Evolutionary conservation across 805 yeast genomes (phyloP).

Genomic region (Ogataea saltuana): DNA sequence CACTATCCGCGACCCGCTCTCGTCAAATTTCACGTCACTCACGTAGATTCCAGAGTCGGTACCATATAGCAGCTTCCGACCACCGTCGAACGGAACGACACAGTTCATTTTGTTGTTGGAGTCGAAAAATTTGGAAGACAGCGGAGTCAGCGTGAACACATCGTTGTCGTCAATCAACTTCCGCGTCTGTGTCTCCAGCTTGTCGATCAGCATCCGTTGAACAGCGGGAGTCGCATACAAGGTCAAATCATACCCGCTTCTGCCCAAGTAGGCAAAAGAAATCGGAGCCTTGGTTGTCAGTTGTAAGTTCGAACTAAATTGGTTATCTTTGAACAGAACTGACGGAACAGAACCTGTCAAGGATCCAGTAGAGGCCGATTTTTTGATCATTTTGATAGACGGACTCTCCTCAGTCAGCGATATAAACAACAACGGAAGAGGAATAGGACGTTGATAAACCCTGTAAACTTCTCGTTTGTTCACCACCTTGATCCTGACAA

Average conservation of each 20-base stretch:
- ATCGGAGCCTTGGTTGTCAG: conserved; percentile 44
- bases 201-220: conserved; percentile 78
- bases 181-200: conserved; percentile 76
- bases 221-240: conserved; percentile 58
- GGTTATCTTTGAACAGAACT: conserved; percentile 26
- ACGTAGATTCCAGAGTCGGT: conserved; percentile 90
- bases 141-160: conserved; percentile 73
- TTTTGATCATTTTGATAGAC: conserved; percentile 47
- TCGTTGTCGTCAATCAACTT: conserved; percentile 71
- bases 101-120: conserved; percentile 79
- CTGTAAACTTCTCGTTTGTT: conserved; percentile 89
- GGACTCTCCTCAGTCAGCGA: conserved; percentile 82
- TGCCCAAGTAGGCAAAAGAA: conserved; percentile 54
- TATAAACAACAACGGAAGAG: conserved; percentile 70
- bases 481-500: conserved; percentile 81
- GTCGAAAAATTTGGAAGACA: conserved; percentile 75
- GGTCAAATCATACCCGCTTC: conserved; percentile 54
- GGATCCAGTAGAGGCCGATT: conserved; percentile 40
- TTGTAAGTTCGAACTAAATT: conserved; percentile 20
- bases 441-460: conserved; percentile 87
- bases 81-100: conserved; percentile 93
- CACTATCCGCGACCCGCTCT: conserved; percentile 52
- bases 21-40: conserved; percentile 60
- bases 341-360: conserved; percentile 34
- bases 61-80: conserved; percentile 85